Evolutionary conservation across 371 early-diverging fungal genomes (phyloP).

Genomic region (Batkoa obscura): DNA sequence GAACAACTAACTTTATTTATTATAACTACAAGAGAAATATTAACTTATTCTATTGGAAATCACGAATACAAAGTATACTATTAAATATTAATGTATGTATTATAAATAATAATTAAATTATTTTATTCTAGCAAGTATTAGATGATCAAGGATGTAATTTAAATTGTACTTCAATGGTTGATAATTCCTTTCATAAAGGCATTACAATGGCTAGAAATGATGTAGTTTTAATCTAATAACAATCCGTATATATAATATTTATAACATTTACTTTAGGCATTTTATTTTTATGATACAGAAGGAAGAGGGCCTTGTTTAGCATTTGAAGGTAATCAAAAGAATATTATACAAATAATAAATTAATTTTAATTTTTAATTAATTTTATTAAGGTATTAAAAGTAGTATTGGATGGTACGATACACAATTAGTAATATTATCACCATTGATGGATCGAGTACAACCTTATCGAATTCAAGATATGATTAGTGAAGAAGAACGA

Average conservation of each 20-base stretch:
- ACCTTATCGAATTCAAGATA: slow-evolving; percentile 15
- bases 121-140: slow-evolving; percentile 26
- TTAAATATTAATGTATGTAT: neutral
- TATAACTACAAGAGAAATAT: neutral
- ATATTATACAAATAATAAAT: neutral
- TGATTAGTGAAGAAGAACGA: neutral
- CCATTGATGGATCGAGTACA: slow-evolving; percentile 25
- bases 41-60: neutral
- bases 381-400: slow-evolving; percentile 32
- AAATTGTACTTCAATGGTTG: slow-evolving; percentile 55
- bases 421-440: slow-evolving; percentile 56
- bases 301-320: slow-evolving; percentile 87
- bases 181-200: slow-evolving; percentile 29
- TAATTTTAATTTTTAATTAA: slow-evolving; percentile 6
- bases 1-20: neutral
- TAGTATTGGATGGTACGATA: slow-evolving; percentile 49
- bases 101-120: neutral
- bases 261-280: slow-evolving; percentile 25
- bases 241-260: neutral
- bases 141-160: slow-evolving; percentile 72
- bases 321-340: slow-evolving; percentile 39
- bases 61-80: slow-evolving; percentile 1
- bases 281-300: slow-evolving; percentile 76
- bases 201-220: slow-evolving; percentile 73
- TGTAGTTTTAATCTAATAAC: slow-evolving; percentile 11